Conservation (phyloP, 2,329 filamentous ascomycete genomes). For the Alternaria gansuensis region DNA sequence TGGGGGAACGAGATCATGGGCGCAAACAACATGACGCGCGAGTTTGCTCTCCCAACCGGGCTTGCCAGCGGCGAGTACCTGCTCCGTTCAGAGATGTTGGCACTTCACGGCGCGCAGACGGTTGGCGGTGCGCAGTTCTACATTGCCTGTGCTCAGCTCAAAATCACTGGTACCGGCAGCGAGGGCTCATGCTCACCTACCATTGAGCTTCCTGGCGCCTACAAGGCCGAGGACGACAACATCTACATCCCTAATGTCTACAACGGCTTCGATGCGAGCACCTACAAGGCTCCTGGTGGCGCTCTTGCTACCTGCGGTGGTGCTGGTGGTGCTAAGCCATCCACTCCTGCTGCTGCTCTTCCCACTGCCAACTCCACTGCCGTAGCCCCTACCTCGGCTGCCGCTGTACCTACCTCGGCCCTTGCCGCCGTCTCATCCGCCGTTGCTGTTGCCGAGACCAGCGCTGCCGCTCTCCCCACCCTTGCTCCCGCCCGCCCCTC, state of each 20-base stretch:
- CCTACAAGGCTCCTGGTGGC: conserved; percentile 45
- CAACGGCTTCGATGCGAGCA: conserved; percentile 45
- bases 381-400: conserved; percentile 16
- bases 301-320: conserved; percentile 39
- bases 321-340: conserved; percentile 27
- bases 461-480: conserved; percentile 10
- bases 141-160: conserved; percentile 52
- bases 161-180: conserved; percentile 53
- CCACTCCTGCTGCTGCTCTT: conserved; percentile 18
- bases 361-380: conserved; percentile 25
- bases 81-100: conserved; percentile 59
- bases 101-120: conserved; percentile 53
- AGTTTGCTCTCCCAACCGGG: conserved; percentile 53
- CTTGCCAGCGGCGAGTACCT: conserved; percentile 53
- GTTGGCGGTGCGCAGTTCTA: conserved; percentile 57
- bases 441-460: conserved; percentile 11
- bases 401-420: conserved; percentile 15
- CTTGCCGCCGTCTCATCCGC: conserved; percentile 5
- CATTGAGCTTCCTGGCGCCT: conserved; percentile 55
- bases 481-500: conserved; percentile 10
- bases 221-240: conserved; percentile 43
- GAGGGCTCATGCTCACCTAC: conserved; percentile 51
- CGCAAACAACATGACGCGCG: conserved; percentile 49
- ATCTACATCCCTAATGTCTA: conserved; percentile 52
- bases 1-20: conserved; percentile 52